phyloP scores from a whole-genome alignment of 352 stramenopile species.

The Phytopythium cucurbitacearum region DNA sequence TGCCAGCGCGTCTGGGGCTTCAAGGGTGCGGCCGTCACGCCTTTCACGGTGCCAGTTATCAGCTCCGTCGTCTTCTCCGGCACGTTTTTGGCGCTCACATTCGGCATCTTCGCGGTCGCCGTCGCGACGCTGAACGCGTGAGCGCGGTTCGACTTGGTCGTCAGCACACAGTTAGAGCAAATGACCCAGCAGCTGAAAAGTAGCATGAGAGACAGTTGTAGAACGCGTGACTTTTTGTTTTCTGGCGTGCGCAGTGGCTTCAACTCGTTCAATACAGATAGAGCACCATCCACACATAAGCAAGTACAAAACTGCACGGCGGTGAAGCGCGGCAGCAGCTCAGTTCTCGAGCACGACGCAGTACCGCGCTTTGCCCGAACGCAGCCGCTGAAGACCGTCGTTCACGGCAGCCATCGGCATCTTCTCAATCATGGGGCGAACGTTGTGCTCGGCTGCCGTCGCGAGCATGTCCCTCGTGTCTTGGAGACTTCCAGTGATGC shows the following conservation, averaged over 20 bases:
- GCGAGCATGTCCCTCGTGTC: constrained; percentile 75
- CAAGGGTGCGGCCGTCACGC: constrained; percentile 58
- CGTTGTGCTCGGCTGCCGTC: constrained; percentile 57
- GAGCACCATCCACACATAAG: too few species aligned
- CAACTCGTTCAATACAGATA: too few species aligned
- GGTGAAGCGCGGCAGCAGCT: too few species aligned
- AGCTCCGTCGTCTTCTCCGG: constrained; percentile 63
- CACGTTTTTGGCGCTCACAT: constrained; percentile 58
- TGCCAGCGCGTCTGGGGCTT: constrained; percentile 72
- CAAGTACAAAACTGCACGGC: too few species aligned
- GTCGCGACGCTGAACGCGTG: constrained; percentile 59
- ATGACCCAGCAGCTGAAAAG: too few species aligned
- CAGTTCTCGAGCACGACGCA: constrained; percentile 6
- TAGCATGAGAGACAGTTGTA: too few species aligned
- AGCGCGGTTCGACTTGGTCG: neutral
- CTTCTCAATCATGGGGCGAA: constrained; percentile 30
- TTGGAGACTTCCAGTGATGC: constrained; percentile 57
- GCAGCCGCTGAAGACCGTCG: constrained; percentile 18
- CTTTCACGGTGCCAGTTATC: constrained; percentile 58
- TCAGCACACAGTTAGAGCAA: too few species aligned
- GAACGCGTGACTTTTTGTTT: too few species aligned
- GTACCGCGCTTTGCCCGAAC: constrained; percentile 19
- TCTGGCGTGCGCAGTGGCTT: too few species aligned
- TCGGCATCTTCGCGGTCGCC: constrained; percentile 61
- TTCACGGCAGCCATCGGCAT: constrained; percentile 26